Conservation (phyloP, 257 asterid species). For the Agastache rugosa region DNA sequence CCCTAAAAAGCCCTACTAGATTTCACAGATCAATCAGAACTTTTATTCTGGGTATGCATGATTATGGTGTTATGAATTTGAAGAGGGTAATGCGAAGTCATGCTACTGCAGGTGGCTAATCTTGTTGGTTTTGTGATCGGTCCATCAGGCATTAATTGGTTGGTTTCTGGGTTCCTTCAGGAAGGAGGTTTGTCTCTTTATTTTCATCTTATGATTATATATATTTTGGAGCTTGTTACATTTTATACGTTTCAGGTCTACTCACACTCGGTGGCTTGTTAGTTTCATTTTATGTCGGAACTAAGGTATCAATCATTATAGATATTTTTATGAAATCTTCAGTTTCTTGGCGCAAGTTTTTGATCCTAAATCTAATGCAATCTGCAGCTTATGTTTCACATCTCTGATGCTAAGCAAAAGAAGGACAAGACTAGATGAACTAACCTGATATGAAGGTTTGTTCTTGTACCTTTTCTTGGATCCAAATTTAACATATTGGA, state of each 20-base stretch:
- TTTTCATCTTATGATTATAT: slow-evolving; percentile 15
- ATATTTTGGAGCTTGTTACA: slow-evolving; percentile 26
- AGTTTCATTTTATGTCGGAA: slow-evolving; percentile 81
- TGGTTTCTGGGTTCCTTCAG: slow-evolving; percentile 71
- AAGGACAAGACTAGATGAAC: slow-evolving; percentile 53
- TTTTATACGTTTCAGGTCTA: slow-evolving; percentile 57
- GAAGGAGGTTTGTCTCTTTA: slow-evolving; percentile 60
- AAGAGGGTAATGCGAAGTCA: slow-evolving; percentile 27
- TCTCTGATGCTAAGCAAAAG: slow-evolving; percentile 74
- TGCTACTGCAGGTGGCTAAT: slow-evolving; percentile 78
- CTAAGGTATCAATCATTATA: slow-evolving; percentile 63
- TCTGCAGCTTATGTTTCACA: slow-evolving; percentile 91
- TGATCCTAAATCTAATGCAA: slow-evolving; percentile 34
- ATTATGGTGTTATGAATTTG: slow-evolving; percentile 3
- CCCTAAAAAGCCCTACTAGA: neutral
- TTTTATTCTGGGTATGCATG: slow-evolving; percentile 13
- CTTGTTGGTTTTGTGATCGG: slow-evolving; percentile 97
- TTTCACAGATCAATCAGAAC: neutral
- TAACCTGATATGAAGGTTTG: slow-evolving; percentile 34
- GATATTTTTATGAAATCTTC: slow-evolving; percentile 16
- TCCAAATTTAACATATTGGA: neutral
- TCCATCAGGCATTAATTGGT: slow-evolving; percentile 52
- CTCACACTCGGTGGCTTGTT: slow-evolving; percentile 58
- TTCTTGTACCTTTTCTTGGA: slow-evolving; percentile 4
- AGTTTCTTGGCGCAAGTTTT: slow-evolving; percentile 29